Base-by-base conservation (phyloP, 495 filamentous ascomycete genomes). In the Talaromyces thailandensis region DNA sequence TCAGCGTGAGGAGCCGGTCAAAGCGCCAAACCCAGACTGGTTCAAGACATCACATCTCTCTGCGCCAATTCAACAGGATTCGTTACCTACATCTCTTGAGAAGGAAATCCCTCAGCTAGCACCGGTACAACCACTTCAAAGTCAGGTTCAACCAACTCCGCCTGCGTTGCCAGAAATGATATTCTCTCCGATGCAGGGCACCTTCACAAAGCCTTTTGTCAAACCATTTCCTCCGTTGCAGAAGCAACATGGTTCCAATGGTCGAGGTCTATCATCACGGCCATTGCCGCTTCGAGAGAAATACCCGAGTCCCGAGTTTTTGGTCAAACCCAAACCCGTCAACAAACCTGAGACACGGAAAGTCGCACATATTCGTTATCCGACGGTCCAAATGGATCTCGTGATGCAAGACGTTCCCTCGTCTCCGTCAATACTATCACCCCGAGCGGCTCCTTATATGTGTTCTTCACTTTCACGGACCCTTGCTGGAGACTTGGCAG, bases 391-490 rank as follows among this genome's bases (percentile, higher is more conserved):
- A 58, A 79, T 69, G 43, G 67, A 75, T 28, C 59, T 75, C 4
- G 74, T 76, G 35, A 65, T 72, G 56, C 75, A 77, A 31, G 75
- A 80, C 58, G 61, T 64, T 9, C 73, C 76, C 26, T 61, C 68
- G 29, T 70, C 68, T 6, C 67, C 71, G 23, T 74, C 73, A 9
- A 56, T 81, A 12, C 80, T 83, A 57, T 83, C 81, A 4, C 81
- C 81, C 5, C 69, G 81, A 56, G 81, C 81, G 6, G 74, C 74
- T 6, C 75, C 73, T 25, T 83, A 82, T 60, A 63, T 80, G 63
- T 68, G 75, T 0, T 73, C 76, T 23, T 70, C 76, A 12, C 62
- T 73, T 21, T 67, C 74, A 28, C 71, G 68, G 25, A 68, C 73
- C 43, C 37, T 70, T 35, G 68, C 72, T 28, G 70, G 69, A n/a